A percentile compares a stretch with the other conserved stretches of the same genome.
phyloP scores from a whole-genome alignment of 73 alveolate species.

The Urostyla sp. region DNA sequence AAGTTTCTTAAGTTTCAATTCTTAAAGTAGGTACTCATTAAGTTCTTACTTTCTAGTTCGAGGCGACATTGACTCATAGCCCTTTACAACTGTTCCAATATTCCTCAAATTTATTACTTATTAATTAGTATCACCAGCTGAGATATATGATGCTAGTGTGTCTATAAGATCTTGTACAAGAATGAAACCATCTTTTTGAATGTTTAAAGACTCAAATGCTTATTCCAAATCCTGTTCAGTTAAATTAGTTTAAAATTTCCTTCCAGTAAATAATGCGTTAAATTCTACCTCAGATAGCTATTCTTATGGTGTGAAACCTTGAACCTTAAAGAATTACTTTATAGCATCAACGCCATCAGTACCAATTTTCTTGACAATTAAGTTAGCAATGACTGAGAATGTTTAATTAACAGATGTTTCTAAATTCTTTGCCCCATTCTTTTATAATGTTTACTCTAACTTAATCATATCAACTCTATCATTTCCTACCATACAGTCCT shows the following conservation, averaged over 20 bases:
- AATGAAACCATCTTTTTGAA: slow-evolving; percentile 52
- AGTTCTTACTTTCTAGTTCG: slow-evolving; percentile 51
- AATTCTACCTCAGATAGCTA: slow-evolving; percentile 25
- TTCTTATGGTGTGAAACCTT: not conserved
- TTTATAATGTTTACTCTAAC: slow-evolving; percentile 20
- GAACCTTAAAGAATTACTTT: slow-evolving; percentile 36
- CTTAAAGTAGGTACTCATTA: slow-evolving; percentile 1
- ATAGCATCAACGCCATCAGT: not conserved
- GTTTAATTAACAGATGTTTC: slow-evolving; percentile 45
- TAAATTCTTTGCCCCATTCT: slow-evolving; percentile 22
- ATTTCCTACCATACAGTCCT: not conserved
- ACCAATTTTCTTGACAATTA: slow-evolving; percentile 25
- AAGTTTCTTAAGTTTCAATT: not conserved
- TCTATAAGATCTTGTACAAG: slow-evolving; percentile 39
- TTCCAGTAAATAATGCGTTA: not conserved
- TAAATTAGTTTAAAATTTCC: not conserved
- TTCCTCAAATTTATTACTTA: not conserved
- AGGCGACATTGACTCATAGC: slow-evolving; percentile 54
- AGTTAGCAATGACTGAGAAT: slow-evolving; percentile 40
- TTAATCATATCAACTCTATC: slow-evolving; percentile 20
- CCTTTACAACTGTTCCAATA: slow-evolving; percentile 6
- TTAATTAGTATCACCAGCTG: not conserved
- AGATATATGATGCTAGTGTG: slow-evolving; percentile 32
- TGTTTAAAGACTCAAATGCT: slow-evolving; percentile 45
- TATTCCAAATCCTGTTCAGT: slow-evolving; percentile 4